Percentiles rank a stretch among this genome's conserved stretches.
Evolutionary conservation across 1,284 basidiomycete species (phyloP).

Genomic region (Naganishia albida): DNA sequence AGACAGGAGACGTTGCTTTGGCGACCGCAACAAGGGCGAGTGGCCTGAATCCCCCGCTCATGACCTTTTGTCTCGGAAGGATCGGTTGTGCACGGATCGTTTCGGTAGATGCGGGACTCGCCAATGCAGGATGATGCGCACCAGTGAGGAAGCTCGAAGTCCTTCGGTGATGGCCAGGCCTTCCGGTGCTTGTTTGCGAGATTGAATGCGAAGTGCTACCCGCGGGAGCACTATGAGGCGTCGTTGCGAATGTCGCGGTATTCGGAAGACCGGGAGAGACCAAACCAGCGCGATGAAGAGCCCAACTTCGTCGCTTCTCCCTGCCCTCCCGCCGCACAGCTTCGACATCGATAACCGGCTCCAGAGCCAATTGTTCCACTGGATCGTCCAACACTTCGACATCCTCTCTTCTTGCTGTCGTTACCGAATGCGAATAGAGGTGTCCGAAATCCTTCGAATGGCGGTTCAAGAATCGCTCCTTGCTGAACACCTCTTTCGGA

Average conservation of each 20-base stretch:
- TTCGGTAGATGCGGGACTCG: slow-evolving; percentile 1
- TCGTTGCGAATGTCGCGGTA: slow-evolving; percentile 1
- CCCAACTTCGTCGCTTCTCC: slow-evolving; percentile 34
- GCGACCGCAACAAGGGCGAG: slow-evolving; percentile 19
- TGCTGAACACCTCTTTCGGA: slow-evolving; percentile 22
- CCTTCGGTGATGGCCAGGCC: slow-evolving; percentile 18
- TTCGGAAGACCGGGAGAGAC: background rate
- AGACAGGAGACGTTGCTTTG: slow-evolving; percentile 4
- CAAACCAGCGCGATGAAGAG: slow-evolving; percentile 30
- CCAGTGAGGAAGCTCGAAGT: slow-evolving; percentile 22
- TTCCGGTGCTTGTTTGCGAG: background rate
- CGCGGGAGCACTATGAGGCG: slow-evolving; percentile 14
- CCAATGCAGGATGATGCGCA: slow-evolving; percentile 19
- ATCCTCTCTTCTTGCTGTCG: background rate
- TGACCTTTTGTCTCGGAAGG: slow-evolving; percentile 11
- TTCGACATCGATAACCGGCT: slow-evolving; percentile 11
- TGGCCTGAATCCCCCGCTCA: slow-evolving; percentile 25
- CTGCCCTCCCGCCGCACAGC: slow-evolving; percentile 28
- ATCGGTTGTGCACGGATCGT: background rate
- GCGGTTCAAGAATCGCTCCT: slow-evolving; percentile 33
- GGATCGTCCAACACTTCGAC: background rate
- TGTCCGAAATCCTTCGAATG: slow-evolving; percentile 35
- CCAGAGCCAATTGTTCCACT: slow-evolving; percentile 15
- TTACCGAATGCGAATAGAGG: slow-evolving; percentile 24
- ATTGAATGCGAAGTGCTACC: slow-evolving; percentile 5